These are phyloP conservation scores for Teratosphaeria pseudoeucalypti DNA, from an alignment of 2,329 filamentous ascomycete genomes.

Conservation along the genomic window DNA sequence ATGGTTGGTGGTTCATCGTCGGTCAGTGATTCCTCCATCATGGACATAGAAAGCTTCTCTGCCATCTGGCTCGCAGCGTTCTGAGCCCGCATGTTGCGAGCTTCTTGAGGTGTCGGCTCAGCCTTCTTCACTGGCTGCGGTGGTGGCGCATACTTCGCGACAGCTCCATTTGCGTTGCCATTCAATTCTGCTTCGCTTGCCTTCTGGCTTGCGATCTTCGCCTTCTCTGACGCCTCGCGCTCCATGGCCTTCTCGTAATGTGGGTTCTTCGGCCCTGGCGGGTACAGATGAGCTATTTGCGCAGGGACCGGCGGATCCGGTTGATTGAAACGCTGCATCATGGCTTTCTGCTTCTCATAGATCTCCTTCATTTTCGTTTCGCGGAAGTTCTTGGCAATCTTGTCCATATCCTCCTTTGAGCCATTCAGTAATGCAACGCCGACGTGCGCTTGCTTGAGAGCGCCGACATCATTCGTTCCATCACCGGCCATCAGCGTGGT, in stretches of 20 bases:
- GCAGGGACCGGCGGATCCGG: constrained; percentile 83
- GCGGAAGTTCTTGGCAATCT: constrained; percentile 85
- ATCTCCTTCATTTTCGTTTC: constrained; percentile 98
- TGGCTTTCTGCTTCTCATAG: constrained; percentile 85
- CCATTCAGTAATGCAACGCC: constrained; percentile 94
- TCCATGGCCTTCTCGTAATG: constrained; percentile 87
- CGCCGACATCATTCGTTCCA: constrained; percentile 95
- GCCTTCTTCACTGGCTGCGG: constrained; percentile 9
- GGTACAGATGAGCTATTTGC: constrained; percentile 87
- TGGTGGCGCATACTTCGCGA: constrained; percentile 16
- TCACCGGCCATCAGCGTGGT: constrained; percentile 98
- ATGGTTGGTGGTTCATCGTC: constrained; percentile 88
- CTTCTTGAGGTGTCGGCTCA: constrained; percentile 36
- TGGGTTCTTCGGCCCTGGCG: constrained; percentile 83
- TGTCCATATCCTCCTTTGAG: constrained; percentile 78
- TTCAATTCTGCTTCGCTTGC: constrained; percentile 43
- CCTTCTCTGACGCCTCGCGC: constrained; percentile 72
- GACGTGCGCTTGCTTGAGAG: constrained; percentile 94
- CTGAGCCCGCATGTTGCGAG: constrained; percentile 47
- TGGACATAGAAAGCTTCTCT: constrained; percentile 72
- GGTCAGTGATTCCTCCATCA: constrained; percentile 84
- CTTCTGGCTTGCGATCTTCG: constrained; percentile 37
- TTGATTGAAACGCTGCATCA: constrained; percentile 95
- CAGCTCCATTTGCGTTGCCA: constrained; percentile 15
- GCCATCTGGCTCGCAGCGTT: constrained; percentile 68